phyloP scores from a whole-genome alignment of 345 rosid genomes.

The Adansonia digitata region DNA sequence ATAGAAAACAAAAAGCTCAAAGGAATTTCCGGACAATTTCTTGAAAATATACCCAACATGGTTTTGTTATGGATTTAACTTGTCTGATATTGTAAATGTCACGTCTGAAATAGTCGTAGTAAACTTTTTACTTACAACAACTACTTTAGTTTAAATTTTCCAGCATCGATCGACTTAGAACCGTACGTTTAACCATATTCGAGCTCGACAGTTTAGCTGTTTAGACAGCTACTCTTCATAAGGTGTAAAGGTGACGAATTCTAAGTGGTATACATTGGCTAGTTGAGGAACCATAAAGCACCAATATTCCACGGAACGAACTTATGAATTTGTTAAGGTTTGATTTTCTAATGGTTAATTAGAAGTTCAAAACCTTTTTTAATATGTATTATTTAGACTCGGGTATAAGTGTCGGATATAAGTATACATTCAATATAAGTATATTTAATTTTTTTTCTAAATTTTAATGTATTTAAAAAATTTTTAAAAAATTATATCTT shows the following conservation, averaged over 20 bases:
- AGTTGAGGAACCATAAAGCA: not conserved
- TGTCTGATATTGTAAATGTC: not conserved
- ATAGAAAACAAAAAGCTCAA: not conserved
- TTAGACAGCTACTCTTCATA: not conserved
- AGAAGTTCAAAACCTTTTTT: too few relatives aligned
- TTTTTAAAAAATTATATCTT: too few relatives aligned
- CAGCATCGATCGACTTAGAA: not conserved
- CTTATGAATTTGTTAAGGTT: not conserved
- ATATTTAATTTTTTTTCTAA: too few relatives aligned
- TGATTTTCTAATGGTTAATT: not conserved
- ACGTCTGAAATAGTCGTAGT: not conserved
- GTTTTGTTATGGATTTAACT: not conserved
- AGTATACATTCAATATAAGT: too few relatives aligned
- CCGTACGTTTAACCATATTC: not conserved
- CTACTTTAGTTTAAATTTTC: not conserved
- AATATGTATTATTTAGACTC: too few relatives aligned
- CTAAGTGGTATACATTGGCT: too few relatives aligned
- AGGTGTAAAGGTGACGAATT: too few relatives aligned
- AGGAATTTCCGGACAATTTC: slow-evolving; percentile 6
- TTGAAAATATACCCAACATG: not conserved
- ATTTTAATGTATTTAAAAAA: too few relatives aligned
- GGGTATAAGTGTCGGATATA: too few relatives aligned
- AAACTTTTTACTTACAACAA: too few relatives aligned
- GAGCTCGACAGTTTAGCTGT: not conserved
- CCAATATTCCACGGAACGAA: not conserved